Base-by-base conservation (phyloP, 495 filamentous ascomycete species). In the Xylaria intraflava region DNA sequence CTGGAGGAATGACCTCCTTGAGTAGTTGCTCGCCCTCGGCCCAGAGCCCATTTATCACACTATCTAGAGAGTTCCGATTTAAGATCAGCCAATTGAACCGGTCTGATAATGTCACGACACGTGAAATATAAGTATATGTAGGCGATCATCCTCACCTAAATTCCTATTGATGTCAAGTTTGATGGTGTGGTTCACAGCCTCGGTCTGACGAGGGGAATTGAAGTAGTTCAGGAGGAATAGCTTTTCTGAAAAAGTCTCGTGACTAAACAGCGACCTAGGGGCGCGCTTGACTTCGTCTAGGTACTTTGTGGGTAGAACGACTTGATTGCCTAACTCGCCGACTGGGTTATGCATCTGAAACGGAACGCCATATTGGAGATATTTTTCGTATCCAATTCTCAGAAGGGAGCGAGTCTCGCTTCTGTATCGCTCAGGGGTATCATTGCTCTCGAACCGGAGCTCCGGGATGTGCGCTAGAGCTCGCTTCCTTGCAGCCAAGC, bases 351-450 rank as follows among this genome's bases (percentile, higher is more conserved):
- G 23, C 22, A 45, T 27, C 42, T 45, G 42, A 8, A 45, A 45
- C 19, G 42, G 42, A 45, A 45, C 42, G 12, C 42, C 42, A 45
- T 45, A 26, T 12, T 29, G 42, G n/a, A 45, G 24, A 17, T 45
- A 45, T 17, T 45, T 45, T 26, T 45, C 42, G 24, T 45, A 45
- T 10, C 42, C 42, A 12, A 16, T 7, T 17, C 42, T 45, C n/a
- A 45, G 24, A 45, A 45, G 42, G 12, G 42, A 45, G 42, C 42
- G 42, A 16, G 23, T 45, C 14, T 45, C 42, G 14, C 23, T 27
- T 45, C 42, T 45, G 24, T 45, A 45, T 31, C 49, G 33, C 2
- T 61, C 6, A 57, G 58, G 8, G 54, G 26, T 36, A 57, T 45
- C 24, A 45, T 45, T 26, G 9, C 17, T 29, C 24, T 45, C 42